A percentile compares a stretch with the other conserved stretches of the same genome.
These are phyloP conservation scores for Lentinula boryana DNA, from an alignment of 768 basidiomycete genomes.

Conservation along the genomic window DNA sequence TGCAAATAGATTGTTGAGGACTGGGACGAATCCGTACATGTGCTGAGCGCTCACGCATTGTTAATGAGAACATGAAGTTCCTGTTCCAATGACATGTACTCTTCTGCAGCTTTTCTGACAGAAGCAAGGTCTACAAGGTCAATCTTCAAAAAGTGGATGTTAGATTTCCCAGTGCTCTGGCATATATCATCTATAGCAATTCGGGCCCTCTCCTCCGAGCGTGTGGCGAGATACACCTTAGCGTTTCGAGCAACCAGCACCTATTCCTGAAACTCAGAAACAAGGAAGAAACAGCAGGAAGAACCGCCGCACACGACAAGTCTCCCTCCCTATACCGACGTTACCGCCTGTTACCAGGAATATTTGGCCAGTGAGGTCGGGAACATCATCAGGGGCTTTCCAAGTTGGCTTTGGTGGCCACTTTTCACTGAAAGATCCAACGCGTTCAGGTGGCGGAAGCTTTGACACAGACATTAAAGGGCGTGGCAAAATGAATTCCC, in stretches of 20 bases:
- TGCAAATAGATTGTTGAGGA: slow-evolving; percentile 5
- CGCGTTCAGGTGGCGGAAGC: slow-evolving; percentile 9
- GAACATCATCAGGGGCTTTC: slow-evolving; percentile 19
- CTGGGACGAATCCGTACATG: not conserved
- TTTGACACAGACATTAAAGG: slow-evolving; percentile 2
- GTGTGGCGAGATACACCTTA: slow-evolving; percentile 40
- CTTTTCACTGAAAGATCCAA: slow-evolving; percentile 14
- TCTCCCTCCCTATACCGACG: slow-evolving; percentile 14
- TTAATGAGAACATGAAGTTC: slow-evolving; percentile 27
- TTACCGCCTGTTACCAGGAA: slow-evolving; percentile 24
- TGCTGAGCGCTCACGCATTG: slow-evolving; percentile 20
- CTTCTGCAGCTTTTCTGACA: slow-evolving; percentile 25
- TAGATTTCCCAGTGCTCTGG: slow-evolving; percentile 31
- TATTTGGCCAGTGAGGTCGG: slow-evolving; percentile 27
- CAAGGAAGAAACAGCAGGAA: not conserved
- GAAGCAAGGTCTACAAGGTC: slow-evolving; percentile 28
- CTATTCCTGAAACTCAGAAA: slow-evolving; percentile 14
- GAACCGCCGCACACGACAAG: slow-evolving; percentile 11
- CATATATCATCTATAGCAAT: slow-evolving; percentile 35
- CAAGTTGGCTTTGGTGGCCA: slow-evolving; percentile 22
- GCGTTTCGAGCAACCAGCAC: slow-evolving; percentile 36
- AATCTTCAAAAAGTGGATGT: slow-evolving; percentile 26
- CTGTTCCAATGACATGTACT: slow-evolving; percentile 22
- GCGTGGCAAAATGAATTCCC: not conserved
- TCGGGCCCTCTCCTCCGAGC: slow-evolving; percentile 24